Evolutionary conservation across 2,329 filamentous ascomycete species (phyloP).

Genomic region (Zasmidium citrigriseum): DNA sequence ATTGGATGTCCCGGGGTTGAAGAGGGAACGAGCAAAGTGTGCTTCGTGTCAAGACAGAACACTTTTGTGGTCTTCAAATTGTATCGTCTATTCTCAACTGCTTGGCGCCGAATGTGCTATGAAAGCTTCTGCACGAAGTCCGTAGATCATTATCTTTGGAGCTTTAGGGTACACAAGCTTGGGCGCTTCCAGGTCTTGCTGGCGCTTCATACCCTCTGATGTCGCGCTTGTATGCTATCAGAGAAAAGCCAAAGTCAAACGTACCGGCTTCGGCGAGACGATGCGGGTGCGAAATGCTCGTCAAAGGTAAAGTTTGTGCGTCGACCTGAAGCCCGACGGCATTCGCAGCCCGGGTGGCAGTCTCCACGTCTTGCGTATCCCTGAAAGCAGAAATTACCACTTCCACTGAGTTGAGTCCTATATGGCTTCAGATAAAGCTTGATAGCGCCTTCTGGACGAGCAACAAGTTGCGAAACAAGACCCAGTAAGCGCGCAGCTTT

Average conservation of each 20-base stretch:
- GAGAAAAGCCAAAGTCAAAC: background rate
- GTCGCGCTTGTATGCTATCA: background rate
- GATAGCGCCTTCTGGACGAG: background rate
- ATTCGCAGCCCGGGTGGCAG: background rate
- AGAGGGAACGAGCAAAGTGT: too few relatives aligned
- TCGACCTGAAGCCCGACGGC: background rate
- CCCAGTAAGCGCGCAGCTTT: background rate
- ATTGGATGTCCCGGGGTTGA: too few relatives aligned
- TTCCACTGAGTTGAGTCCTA: background rate
- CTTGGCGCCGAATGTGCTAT: too few relatives aligned
- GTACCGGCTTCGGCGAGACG: background rate
- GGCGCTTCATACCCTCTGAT: background rate
- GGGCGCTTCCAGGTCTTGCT: background rate
- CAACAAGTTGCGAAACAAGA: background rate
- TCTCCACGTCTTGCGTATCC: background rate
- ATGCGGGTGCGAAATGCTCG: background rate
- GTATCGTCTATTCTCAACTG: too few relatives aligned
- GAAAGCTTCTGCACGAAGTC: too few relatives aligned
- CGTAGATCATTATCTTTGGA: too few relatives aligned
- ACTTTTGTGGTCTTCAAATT: too few relatives aligned
- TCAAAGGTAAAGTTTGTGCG: background rate
- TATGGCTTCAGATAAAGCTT: background rate
- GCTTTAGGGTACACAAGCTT: too few relatives aligned
- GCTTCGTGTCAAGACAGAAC: too few relatives aligned
- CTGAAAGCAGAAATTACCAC: background rate